A percentile compares a stretch with the other conserved stretches of the same genome.
phyloP scores from a whole-genome alignment of 805 yeast genomes.

The Ogataea neopini region DNA sequence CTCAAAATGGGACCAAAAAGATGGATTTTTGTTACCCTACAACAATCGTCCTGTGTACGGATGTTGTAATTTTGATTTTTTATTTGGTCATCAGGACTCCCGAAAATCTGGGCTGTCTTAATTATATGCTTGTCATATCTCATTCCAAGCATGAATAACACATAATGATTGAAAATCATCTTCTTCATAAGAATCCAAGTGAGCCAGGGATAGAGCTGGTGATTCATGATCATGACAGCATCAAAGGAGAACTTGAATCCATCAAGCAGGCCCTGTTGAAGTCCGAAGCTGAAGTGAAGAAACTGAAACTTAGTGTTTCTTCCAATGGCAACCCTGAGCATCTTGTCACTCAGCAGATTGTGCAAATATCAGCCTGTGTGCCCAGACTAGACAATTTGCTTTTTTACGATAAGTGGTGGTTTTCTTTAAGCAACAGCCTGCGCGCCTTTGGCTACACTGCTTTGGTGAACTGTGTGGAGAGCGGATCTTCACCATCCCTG shows the following conservation, averaged over 20 bases:
- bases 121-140: too few species aligned
- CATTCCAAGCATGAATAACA: too few species aligned
- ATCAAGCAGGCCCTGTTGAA: neutral
- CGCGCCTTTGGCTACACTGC: neutral
- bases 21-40: too few species aligned
- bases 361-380: neutral
- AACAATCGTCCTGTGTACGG: too few species aligned
- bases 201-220: neutral
- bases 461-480: too few species aligned
- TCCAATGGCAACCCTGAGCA: neutral
- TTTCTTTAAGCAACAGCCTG: neutral
- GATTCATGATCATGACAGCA: neutral
- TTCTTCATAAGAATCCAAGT: neutral
- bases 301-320: neutral
- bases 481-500: too few species aligned
- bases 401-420: slow-evolving; percentile 1
- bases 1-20: too few species aligned
- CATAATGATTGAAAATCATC: too few species aligned
- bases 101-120: too few species aligned
- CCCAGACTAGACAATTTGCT: neutral
- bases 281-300: neutral
- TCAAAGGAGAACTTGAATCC: neutral
- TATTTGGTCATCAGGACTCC: too few species aligned
- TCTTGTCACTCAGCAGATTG: neutral
- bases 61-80: too few species aligned